Percentiles rank a stretch among this genome's conserved stretches.
phyloP scores from a whole-genome alignment of 2,329 filamentous ascomycete species.

The Colletotrichum sp. region DNA sequence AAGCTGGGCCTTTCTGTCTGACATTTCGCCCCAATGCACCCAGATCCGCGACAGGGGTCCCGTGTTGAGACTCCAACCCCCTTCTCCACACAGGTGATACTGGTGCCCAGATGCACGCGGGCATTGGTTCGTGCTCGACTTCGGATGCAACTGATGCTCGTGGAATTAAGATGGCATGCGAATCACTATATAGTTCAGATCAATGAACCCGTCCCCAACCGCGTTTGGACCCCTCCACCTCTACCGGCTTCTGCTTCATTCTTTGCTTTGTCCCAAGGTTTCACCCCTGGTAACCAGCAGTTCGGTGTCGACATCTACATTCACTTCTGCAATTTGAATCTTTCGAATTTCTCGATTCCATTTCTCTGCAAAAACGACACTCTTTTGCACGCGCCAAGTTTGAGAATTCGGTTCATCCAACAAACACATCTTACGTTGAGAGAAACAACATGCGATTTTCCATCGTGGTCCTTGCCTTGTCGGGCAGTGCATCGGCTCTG shows the following conservation, averaged over 20 bases:
- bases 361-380: neutral
- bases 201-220: constrained; percentile 4
- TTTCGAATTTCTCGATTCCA: neutral
- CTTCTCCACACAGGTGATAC: constrained; percentile 20
- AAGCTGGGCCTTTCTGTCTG: neutral
- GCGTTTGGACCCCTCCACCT: neutral
- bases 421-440: neutral
- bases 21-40: neutral
- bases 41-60: constrained; percentile 11
- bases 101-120: constrained; percentile 9
- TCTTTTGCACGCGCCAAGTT: constrained; percentile 2
- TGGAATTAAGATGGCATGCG: constrained; percentile 15
- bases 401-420: neutral
- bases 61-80: constrained; percentile 14
- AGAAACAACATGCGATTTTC: constrained; percentile 6
- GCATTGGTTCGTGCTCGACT: constrained; percentile 12
- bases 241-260: neutral
- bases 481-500: constrained; percentile 10
- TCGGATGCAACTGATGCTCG: constrained; percentile 8
- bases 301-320: constrained; percentile 4
- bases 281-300: neutral
- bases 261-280: constrained; percentile 3
- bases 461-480: constrained; percentile 6
- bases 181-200: constrained; percentile 19
- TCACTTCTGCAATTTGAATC: constrained; percentile 9